These are phyloP conservation scores for Wickerhamomyces mucosus DNA, from an alignment of 805 yeast species.

Conservation along the genomic window DNA sequence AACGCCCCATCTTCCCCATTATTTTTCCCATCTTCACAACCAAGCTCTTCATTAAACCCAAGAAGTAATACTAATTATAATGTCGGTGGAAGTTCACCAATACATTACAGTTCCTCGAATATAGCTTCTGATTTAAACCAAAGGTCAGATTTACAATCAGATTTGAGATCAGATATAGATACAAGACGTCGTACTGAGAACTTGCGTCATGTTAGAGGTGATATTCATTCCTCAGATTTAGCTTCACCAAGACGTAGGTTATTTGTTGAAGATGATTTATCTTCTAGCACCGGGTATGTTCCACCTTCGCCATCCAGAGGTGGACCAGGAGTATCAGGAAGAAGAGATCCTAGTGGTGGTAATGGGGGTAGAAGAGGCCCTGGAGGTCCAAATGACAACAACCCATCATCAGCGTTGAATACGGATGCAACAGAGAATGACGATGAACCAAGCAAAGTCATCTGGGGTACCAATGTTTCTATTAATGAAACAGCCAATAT, in stretches of 20 bases:
- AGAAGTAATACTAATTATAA: conserved; percentile 6
- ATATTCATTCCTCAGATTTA: conserved; percentile 63
- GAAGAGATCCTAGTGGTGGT: too few relatives aligned
- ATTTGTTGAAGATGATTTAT: conserved; percentile 26
- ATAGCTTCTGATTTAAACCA: conserved; percentile 21
- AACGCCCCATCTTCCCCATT: conserved; percentile 17
- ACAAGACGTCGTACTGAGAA: conserved; percentile 33
- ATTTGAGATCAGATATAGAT: conserved; percentile 36
- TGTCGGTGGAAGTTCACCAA: conserved; percentile 33
- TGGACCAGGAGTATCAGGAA: too few relatives aligned
- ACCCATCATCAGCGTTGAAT: conserved; percentile 12
- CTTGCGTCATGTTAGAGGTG: conserved; percentile 59
- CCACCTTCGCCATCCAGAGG: conserved; percentile 18
- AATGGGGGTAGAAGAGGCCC: too few relatives aligned
- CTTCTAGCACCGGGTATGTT: conserved; percentile 6
- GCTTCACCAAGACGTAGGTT: conserved; percentile 67
- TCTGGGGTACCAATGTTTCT: conserved; percentile 98
- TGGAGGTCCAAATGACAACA: too few relatives aligned
- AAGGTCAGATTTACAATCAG: conserved; percentile 24
- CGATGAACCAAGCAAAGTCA: conserved; percentile 54
- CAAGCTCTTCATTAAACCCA: conserved; percentile 12
- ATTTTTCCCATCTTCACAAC: conserved; percentile 24
- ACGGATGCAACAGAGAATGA: conserved; percentile 45
- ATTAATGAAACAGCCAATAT: conserved; percentile 77
- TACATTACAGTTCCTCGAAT: conserved; percentile 32